Evolutionary conservation across 23 red algal genomes (phyloP), one percentile per base, ranked within the genome.

Genomic region (Rhodosorus marinus): DNA sequence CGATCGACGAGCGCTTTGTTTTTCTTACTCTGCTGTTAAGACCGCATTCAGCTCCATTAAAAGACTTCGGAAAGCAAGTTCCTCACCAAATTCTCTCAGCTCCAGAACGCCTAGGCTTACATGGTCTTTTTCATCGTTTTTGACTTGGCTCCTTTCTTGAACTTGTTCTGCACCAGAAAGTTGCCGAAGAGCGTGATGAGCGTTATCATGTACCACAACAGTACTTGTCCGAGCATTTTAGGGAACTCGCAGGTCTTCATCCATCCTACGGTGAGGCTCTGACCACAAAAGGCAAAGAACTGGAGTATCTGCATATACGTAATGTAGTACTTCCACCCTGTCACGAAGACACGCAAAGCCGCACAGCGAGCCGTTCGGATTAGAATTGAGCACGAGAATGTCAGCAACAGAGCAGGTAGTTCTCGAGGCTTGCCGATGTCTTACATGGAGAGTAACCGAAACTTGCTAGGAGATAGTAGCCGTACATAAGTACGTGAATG

Each of bases 161-260:
- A 52, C 35, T 64, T 70, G 47, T 64, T 82, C 24, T 56, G 71
- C 26, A 70, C 8, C 41, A 83, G 47, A 50, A 83, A 83, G 60
- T 83, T 57, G 31, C 60, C 6, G 79, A 83, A 83, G 7, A 83
- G 66, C 8, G 79, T 56, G 24, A 83, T 73, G 4, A 83, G 66
- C 0, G 67, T 65, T 38, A 83, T 46, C 79, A 83, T 83, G 60
- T 83, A 83, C 79, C 79, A 83, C 45, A 83, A 54, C 28, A 83
- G 50, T 11, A 58, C 66, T 15, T 50, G 24, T 60, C 55, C 60
- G 25, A 83, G 58, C 7, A 64, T 45, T 29, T 63, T 52, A 1
- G 79, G 79, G 41, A 83, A 74, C 26, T 41, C 67, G 46, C 79
- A 83, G 11, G 55, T 54, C 54, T 55, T 60, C 29, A 73, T 30